These are phyloP conservation scores for Phytophthora sojae DNA, from an alignment of 352 stramenopile genomes.

Conservation along the genomic window DNA sequence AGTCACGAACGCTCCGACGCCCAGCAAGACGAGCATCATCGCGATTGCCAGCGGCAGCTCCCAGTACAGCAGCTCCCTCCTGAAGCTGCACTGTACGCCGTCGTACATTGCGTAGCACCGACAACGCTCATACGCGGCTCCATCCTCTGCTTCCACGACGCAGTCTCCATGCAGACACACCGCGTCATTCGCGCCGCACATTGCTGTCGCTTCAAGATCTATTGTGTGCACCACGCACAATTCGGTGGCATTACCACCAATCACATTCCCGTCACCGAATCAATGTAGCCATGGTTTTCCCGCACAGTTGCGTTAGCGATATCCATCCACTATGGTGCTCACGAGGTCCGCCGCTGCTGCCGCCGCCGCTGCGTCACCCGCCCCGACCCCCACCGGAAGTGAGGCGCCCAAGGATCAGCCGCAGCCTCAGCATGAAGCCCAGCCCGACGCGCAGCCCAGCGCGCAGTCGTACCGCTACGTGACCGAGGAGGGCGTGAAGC, in stretches of 20 bases:
- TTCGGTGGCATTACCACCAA: conserved; percentile 11
- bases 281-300: conserved; percentile 16
- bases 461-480: conserved; percentile 67
- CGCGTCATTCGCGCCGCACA: conserved; percentile 53
- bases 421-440: background rate
- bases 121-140: conserved; percentile 37
- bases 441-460: conserved; percentile 9
- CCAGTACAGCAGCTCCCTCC: conserved; percentile 51
- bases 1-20: conserved; percentile 43
- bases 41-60: conserved; percentile 57
- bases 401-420: conserved; percentile 10
- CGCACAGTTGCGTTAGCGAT: conserved; percentile 3
- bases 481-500: conserved; percentile 70
- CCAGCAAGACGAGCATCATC: conserved; percentile 47
- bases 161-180: conserved; percentile 66
- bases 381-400: background rate
- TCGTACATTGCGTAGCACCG: conserved; percentile 57
- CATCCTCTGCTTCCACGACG: conserved; percentile 21
- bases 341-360: conserved; percentile 31
- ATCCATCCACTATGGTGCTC: conserved; percentile 24
- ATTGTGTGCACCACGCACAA: background rate
- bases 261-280: conserved; percentile 25
- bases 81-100: conserved; percentile 55
- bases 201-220: conserved; percentile 25
- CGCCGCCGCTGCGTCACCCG: conserved; percentile 7